Percentiles rank a stretch among this genome's conserved stretches.
Conservation (phyloP, 345 rosid species). For the Populus euphratica region DNA sequence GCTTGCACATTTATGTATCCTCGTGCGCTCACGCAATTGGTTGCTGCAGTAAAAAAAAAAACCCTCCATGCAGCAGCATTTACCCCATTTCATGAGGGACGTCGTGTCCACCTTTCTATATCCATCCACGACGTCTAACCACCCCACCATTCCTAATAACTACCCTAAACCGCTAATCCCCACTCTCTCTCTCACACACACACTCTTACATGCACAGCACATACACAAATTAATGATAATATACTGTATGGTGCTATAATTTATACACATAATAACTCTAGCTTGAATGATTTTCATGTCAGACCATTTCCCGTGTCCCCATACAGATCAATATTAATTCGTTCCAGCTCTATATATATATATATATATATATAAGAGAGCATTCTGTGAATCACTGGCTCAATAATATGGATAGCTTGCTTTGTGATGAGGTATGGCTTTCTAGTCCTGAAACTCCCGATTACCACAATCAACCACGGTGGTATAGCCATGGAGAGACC, state of each 20-base stretch:
- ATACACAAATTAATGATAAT: neutral
- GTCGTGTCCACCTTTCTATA: constrained; percentile 39
- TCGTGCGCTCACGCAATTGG: constrained; percentile 64
- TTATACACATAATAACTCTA: no score
- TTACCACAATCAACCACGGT: neutral
- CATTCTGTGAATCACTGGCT: no score
- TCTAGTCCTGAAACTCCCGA: constrained; percentile 24
- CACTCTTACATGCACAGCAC: neutral
- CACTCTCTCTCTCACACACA: neutral
- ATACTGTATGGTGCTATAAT: no score
- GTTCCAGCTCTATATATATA: neutral
- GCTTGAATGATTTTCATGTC: constrained; percentile 16
- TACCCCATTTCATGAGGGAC: constrained; percentile 68
- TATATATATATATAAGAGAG: neutral
- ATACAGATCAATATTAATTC: no score
- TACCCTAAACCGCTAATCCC: neutral
- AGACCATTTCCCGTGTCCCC: neutral
- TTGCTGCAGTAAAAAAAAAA: constrained; percentile 27
- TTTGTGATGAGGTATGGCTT: constrained; percentile 51
- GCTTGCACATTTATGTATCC: constrained; percentile 26
- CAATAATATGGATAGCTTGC: constrained; percentile 34
- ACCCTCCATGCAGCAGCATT: constrained; percentile 35
- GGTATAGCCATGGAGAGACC: neutral
- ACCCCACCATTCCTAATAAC: constrained; percentile 20
- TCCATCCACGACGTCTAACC: constrained; percentile 5